Evolutionary conservation across 1,139 yeast genomes (phyloP), one percentile per base, ranked within the genome.

Genomic region (Geotrichum macrosporum): DNA sequence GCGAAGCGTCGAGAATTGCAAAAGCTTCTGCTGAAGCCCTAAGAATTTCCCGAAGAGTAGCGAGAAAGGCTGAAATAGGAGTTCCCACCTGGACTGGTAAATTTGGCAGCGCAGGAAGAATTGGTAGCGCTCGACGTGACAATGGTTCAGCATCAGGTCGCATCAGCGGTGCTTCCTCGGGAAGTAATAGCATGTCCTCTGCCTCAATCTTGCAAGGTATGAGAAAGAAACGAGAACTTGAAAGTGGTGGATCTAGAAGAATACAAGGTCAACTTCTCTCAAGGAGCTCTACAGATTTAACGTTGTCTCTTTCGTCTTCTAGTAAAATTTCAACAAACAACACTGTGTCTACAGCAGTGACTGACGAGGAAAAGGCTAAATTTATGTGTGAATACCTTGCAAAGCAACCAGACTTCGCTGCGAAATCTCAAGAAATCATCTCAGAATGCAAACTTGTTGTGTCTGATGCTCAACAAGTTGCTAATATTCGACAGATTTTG

Each of bases 11-110:
- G 18, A 70, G 79, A 50, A 75, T 86, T 20, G 97, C 97, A 0
- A 73, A 72, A 32, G 80, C 80, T 29, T 96, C 97, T 0, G 80
- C 89, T 0, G 73, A 74, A 18, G 88, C 89, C 0, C 67, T 92
- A 50, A 73, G 79, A 49, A 75, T 76, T 50, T 86, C 96, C 0
- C 68, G 95, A 42, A 75, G 70, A 48, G 68, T 71, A 24, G 78
- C 95, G 0, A 73, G 86, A 45, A 74, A 72, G 51, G 78, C 79
- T 20, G 77, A 76, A 29, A 72, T 88, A 24, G 95, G 95, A 3
- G 81, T 84, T 0, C 97, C 96, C 0, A 92, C 98, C 0, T 92
- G 96, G 95, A 92, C 98, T 0, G 98, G 98, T 0, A 77, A 77
- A 56, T 87, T 83, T 69, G 98, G 98, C 0, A 65, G 71, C 19